These are phyloP conservation scores for Asterionellopsis glacialis DNA, from an alignment of 108 stramenopile species.

Conservation along the genomic window DNA sequence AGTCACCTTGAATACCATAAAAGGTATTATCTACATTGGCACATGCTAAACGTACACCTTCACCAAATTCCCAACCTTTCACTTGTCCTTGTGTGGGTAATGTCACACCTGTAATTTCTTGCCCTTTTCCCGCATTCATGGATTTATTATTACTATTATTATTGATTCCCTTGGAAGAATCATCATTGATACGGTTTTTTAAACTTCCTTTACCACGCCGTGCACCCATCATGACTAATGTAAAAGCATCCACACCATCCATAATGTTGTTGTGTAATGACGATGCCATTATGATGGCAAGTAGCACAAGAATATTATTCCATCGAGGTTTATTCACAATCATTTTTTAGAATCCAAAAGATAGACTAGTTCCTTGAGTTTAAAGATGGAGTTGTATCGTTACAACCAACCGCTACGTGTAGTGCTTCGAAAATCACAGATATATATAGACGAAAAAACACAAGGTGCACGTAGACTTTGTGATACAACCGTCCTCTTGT, in stretches of 20 bases:
- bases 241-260: conserved; percentile 13
- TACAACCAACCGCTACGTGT: too few relatives aligned
- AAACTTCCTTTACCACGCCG: conserved; percentile 56
- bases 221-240: conserved; percentile 48
- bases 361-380: too few relatives aligned
- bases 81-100: conserved; percentile 56
- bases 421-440: too few relatives aligned
- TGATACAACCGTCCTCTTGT: too few relatives aligned
- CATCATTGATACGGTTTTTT: conserved; percentile 29
- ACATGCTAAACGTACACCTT: conserved; percentile 54
- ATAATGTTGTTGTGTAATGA: too few relatives aligned
- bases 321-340: too few relatives aligned
- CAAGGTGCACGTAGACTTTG: too few relatives aligned
- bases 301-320: too few relatives aligned
- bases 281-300: too few relatives aligned
- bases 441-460: too few relatives aligned
- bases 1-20: conserved; percentile 60
- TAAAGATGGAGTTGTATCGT: too few relatives aligned
- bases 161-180: not conserved
- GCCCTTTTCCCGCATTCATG: conserved; percentile 60
- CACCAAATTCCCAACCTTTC: conserved; percentile 85
- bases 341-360: too few relatives aligned
- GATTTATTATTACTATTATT: conserved; percentile 12
- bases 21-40: conserved; percentile 67
- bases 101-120: conserved; percentile 85